These are phyloP conservation scores for Ascobolus immersus DNA, from an alignment of 495 filamentous ascomycete genomes.

Conservation along the genomic window DNA sequence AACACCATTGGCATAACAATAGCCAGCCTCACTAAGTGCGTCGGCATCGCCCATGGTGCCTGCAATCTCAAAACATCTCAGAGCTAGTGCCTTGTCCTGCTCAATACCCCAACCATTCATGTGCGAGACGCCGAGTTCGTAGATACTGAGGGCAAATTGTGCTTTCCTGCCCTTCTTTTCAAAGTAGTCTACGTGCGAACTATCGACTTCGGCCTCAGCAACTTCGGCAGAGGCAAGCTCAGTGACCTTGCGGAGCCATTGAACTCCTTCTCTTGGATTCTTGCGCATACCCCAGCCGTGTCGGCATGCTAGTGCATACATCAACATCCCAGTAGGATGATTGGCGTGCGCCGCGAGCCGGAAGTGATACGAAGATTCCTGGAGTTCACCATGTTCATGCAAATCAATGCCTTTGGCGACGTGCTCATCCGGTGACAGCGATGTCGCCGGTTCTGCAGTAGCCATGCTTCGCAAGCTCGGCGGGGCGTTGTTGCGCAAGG, in stretches of 20 bases:
- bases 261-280: constrained; percentile 66
- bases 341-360: constrained; percentile 65
- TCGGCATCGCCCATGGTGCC: constrained; percentile 85
- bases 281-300: constrained; percentile 95
- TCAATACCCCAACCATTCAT: constrained; percentile 95
- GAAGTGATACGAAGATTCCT: constrained; percentile 86
- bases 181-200: constrained; percentile 32
- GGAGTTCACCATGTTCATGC: constrained; percentile 61
- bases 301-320: constrained; percentile 88
- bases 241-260: constrained; percentile 73
- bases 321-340: constrained; percentile 76
- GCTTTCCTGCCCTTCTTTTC: constrained; percentile 58
- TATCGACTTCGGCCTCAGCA: constrained; percentile 52
- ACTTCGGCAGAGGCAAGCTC: constrained; percentile 63
- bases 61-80: constrained; percentile 89
- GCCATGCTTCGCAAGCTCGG: too few relatives aligned
- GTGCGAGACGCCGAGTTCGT: constrained; percentile 88
- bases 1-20: constrained; percentile 64
- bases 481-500: too few relatives aligned
- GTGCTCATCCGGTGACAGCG: constrained; percentile 61
- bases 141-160: constrained; percentile 82
- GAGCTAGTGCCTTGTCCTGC: constrained; percentile 64
- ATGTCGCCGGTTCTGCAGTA: constrained; percentile 20
- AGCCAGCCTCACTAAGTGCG: constrained; percentile 66
- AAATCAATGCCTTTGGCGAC: constrained; percentile 63